phyloP scores from a whole-genome alignment of 805 yeast species.

The Middelhovenomyces tepae region DNA sequence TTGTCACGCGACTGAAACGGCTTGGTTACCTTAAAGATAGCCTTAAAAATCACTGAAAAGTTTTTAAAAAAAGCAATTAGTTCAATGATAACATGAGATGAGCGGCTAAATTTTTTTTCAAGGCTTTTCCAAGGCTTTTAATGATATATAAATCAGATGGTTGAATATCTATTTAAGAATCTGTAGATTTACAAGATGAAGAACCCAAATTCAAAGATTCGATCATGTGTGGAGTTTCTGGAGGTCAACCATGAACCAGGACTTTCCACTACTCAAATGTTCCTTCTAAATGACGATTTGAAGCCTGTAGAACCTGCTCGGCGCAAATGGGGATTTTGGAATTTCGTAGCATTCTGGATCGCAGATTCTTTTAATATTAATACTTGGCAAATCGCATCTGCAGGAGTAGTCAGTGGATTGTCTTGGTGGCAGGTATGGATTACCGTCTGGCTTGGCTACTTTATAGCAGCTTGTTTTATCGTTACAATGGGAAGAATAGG shows the following conservation, averaged over 20 bases:
- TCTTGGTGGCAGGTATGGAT: constrained; percentile 92
- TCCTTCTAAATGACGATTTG: constrained; percentile 65
- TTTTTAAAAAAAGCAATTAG: too few species aligned
- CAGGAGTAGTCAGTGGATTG: constrained; percentile 69
- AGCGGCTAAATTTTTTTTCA: too few species aligned
- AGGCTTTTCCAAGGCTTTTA: too few species aligned
- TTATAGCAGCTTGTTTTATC: constrained; percentile 60
- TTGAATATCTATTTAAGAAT: too few species aligned
- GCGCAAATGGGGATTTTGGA: constrained; percentile 80
- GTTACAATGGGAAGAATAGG: constrained; percentile 71
- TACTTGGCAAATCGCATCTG: constrained; percentile 86
- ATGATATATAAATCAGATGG: too few species aligned
- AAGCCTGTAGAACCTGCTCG: constrained; percentile 68
- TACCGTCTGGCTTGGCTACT: constrained; percentile 80
- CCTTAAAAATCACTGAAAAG: too few species aligned
- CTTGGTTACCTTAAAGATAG: too few species aligned
- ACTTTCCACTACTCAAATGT: constrained; percentile 50
- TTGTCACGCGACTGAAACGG: too few species aligned
- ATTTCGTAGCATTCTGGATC: constrained; percentile 74
- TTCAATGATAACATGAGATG: too few species aligned
- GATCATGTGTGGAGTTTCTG: constrained; percentile 8
- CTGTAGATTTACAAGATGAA: too few species aligned
- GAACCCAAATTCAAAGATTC: constrained; percentile 24
- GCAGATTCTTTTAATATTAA: constrained; percentile 86
- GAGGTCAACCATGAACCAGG: constrained; percentile 29